phyloP scores from a whole-genome alignment of 78 protist species.

The Protostelium mycophagum region DNA sequence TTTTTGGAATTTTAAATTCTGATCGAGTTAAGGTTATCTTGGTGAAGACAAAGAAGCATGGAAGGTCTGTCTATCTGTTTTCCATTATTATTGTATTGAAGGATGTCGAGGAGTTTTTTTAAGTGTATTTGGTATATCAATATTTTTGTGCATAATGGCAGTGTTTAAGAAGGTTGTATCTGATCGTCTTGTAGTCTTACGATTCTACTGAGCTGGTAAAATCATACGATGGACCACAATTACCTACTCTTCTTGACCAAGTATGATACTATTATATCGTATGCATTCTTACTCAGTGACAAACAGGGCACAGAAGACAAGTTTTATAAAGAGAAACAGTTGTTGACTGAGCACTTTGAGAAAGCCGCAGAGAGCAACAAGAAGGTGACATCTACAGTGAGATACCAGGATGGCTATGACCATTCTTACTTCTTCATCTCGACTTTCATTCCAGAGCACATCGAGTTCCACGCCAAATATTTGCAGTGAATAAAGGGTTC shows the following conservation, averaged over 20 bases:
- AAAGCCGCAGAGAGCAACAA: constrained; percentile 4
- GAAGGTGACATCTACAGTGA: background rate
- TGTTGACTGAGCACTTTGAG: constrained; percentile 12
- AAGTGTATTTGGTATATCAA: too few species aligned
- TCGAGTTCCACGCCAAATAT: background rate
- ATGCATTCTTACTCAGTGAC: background rate
- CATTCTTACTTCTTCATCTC: constrained; percentile 84
- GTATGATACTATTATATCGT: too few species aligned
- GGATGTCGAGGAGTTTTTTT: background rate
- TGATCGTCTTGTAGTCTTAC: too few species aligned
- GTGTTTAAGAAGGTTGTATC: too few species aligned
- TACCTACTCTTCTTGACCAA: constrained; percentile 1
- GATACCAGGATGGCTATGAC: constrained; percentile 76
- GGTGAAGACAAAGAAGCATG: constrained; percentile 54
- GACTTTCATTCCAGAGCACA: constrained; percentile 78
- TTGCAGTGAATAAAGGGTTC: too few species aligned
- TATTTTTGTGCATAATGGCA: too few species aligned
- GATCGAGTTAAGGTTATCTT: constrained; percentile 44
- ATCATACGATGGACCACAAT: constrained; percentile 42
- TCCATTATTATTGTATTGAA: too few species aligned
- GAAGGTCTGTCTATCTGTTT: too few species aligned
- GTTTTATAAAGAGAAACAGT: constrained; percentile 21
- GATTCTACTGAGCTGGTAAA: constrained; percentile 26
- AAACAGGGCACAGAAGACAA: constrained; percentile 51
- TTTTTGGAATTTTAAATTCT: background rate